Base-by-base conservation (phyloP, 495 filamentous ascomycete genomes). In the Aspergillus haitiensis region DNA sequence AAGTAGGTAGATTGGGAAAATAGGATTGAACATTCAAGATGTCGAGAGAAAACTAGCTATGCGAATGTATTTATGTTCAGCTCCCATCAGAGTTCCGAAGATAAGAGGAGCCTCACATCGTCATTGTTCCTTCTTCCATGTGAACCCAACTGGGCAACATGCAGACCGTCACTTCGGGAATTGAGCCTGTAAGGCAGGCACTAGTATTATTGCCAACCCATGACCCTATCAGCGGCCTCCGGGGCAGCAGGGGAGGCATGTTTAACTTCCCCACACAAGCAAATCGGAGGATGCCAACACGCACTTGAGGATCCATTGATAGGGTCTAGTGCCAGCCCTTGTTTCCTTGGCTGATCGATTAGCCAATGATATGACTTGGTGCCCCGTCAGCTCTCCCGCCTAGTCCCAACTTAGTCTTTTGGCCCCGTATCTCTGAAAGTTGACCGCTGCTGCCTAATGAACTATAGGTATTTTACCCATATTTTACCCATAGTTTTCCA, bases 241-340 rank as follows among this genome's bases (percentile, higher is more conserved):
- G 42, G 21, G 32, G 34, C 3, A 50, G 35, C 33, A 6, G 37
- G 52, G 40, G 27, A 45, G 27, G 34, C 47, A 46, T 45, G 56
- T 33, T 53, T 52, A 59, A 56, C 39, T 44, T 50, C 40, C 36
- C 55, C 53, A 48, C 16, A 21, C 7, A 12, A 35, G 48, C 64
- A 51, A 66, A 66, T 66, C 39, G 45, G 55, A 53, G 12, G 47
- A 5, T 52, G 64, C 64, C 64, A 66, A 40, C 64, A 21, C 7
- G 44, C n/a, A 48, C 40, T 37, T 16, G 12, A 35, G 10, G 55
- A 51, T 46, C 64, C 64, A 62, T 60, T 49, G 40, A 39, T 62
- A 67, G 61, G 61, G 64, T 55, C 54, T 52, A 51, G 55, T 39
- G 58, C 42, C 34, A 44, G 53, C 31, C 52, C 39, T 55, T 62